phyloP scores from a whole-genome alignment of 2,329 filamentous ascomycete genomes.

The Cladosporium sp. region DNA sequence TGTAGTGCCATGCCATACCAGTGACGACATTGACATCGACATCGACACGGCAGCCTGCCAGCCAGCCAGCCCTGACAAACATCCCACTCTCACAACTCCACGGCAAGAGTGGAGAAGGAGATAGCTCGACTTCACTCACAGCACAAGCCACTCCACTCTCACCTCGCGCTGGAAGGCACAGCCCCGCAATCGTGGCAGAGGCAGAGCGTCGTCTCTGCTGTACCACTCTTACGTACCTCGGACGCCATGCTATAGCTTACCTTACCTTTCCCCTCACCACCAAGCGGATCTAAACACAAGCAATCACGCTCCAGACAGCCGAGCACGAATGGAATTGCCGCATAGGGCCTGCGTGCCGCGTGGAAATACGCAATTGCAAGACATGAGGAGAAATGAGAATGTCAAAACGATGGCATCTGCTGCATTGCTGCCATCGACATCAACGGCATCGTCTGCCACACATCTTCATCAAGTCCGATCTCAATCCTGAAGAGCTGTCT shows the following conservation, averaged over 20 bases:
- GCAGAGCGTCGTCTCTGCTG: background rate
- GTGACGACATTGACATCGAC: too few relatives aligned
- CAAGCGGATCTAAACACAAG: background rate
- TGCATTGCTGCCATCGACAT: background rate
- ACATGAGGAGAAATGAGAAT: constrained; percentile 4
- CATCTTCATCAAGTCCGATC: background rate
- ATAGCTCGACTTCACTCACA: too few relatives aligned
- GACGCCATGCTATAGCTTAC: background rate
- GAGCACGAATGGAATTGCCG: constrained; percentile 12
- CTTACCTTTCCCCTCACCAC: constrained; percentile 10
- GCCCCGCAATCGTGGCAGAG: background rate
- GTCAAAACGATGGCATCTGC: background rate
- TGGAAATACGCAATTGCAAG: background rate
- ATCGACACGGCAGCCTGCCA: too few relatives aligned
- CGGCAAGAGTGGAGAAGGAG: too few relatives aligned
- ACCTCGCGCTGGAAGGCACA: too few relatives aligned
- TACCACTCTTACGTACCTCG: constrained; percentile 8
- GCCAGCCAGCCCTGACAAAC: too few relatives aligned
- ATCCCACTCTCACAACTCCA: too few relatives aligned
- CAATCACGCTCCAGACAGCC: constrained; percentile 1
- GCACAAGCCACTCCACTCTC: too few relatives aligned
- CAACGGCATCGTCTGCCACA: background rate
- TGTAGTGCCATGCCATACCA: too few relatives aligned
- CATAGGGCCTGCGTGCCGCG: constrained; percentile 2
- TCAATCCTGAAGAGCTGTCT: background rate